Percentiles rank a stretch among this genome's conserved stretches.
These are phyloP conservation scores for Sextonia rubra DNA, from an alignment of 164 flowering plant genomes.

Conservation along the genomic window DNA sequence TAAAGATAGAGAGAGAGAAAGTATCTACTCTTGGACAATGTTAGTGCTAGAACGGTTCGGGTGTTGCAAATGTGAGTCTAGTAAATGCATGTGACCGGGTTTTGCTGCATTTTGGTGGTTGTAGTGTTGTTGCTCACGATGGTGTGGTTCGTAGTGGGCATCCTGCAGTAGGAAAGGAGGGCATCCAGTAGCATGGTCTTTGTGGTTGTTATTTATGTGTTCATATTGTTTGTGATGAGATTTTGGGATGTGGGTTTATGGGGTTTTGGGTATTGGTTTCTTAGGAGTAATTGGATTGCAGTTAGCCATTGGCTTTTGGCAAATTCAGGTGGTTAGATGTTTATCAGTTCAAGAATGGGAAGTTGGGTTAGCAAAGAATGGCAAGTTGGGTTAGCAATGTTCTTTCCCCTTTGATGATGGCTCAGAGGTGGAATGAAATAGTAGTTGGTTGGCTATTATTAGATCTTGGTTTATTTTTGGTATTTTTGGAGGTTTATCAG, in stretches of 20 bases:
- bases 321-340: not conserved
- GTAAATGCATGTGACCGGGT: constrained; percentile 50
- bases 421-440: not conserved
- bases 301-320: not conserved
- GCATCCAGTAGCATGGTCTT: constrained; percentile 1
- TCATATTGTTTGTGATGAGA: constrained; percentile 4
- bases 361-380: no score
- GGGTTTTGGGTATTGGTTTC: not conserved
- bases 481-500: not conserved
- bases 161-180: constrained; percentile 46
- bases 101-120: constrained; percentile 33
- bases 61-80: constrained; percentile 43
- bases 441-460: no score
- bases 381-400: no score
- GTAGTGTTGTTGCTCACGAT: constrained; percentile 2
- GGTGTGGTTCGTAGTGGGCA: constrained; percentile 19
- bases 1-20: constrained; percentile 49
- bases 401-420: no score
- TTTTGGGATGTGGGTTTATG: constrained; percentile 1
- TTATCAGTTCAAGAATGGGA: no score
- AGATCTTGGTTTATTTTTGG: no score
- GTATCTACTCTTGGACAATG: constrained; percentile 57
- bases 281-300: no score
- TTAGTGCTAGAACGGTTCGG: constrained; percentile 48
- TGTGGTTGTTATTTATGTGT: not conserved